These are phyloP conservation scores for Cetraspora pellucida DNA, from an alignment of 192 early-diverging fungal species.

Conservation along the genomic window DNA sequence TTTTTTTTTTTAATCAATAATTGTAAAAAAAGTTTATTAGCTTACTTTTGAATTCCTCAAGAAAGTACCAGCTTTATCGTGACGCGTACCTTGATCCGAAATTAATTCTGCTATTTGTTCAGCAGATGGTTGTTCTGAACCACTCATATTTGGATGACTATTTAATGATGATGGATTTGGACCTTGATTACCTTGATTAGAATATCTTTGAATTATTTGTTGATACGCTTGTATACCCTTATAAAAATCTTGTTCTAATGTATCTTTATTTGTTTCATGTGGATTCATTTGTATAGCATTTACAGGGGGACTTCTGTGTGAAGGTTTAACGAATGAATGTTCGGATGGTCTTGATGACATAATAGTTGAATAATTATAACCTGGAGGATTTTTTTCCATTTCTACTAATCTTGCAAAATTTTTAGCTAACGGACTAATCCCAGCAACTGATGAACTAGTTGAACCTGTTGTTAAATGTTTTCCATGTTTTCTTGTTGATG, in stretches of 20 bases:
- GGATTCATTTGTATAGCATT: background rate
- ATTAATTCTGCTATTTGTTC: conserved; percentile 15
- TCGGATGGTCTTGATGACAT: background rate
- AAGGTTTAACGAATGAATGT: background rate
- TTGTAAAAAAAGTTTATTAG: background rate
- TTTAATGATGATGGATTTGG: background rate
- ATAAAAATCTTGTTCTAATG: conserved; percentile 8
- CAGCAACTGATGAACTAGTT: background rate
- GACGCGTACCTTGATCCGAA: conserved; percentile 18
- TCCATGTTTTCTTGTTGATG: background rate
- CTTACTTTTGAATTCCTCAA: conserved; percentile 9
- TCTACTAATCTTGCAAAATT: conserved; percentile 2
- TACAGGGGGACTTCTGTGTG: background rate
- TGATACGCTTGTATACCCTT: conserved; percentile 19
- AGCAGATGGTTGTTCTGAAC: background rate
- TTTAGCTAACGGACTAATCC: conserved; percentile 11
- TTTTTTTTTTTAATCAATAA: background rate
- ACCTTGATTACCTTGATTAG: background rate
- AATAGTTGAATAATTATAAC: background rate
- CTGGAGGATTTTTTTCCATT: background rate
- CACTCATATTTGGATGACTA: background rate
- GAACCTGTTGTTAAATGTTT: background rate
- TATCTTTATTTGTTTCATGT: background rate
- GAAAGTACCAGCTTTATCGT: background rate
- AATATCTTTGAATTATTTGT: background rate